Evolutionary conservation across 371 early-diverging fungal genomes (phyloP).

Genomic region (Mycotypha africana): DNA sequence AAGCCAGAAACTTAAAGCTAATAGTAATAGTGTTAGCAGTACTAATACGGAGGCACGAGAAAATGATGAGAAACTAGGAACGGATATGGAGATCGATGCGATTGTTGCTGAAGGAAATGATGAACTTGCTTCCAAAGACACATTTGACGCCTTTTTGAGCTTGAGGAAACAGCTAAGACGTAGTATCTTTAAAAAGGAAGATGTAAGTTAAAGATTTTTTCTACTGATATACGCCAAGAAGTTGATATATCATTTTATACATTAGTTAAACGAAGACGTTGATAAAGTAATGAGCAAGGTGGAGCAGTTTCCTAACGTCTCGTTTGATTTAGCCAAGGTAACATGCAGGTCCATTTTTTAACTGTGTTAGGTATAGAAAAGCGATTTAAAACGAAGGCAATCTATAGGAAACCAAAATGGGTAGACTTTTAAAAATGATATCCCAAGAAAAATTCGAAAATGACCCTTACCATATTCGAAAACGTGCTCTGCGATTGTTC

Average conservation of each 20-base stretch:
- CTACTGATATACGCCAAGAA: constrained; percentile 26
- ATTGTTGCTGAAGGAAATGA: too few relatives aligned
- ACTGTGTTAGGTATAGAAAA: too few relatives aligned
- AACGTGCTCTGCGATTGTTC: constrained; percentile 24
- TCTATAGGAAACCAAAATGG: constrained; percentile 45
- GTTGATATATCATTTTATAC: constrained; percentile 15
- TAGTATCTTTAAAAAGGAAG: constrained; percentile 33
- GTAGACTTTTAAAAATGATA: constrained; percentile 36
- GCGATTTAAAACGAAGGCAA: too few relatives aligned
- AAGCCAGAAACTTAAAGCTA: too few relatives aligned
- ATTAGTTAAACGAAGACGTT: constrained; percentile 29
- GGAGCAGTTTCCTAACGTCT: constrained; percentile 34
- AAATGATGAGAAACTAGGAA: constrained; percentile 10
- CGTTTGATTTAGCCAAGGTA: constrained; percentile 42
- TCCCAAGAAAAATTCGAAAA: constrained; percentile 29
- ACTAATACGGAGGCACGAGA: too few relatives aligned
- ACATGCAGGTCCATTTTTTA: too few relatives aligned
- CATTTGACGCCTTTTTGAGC: constrained; percentile 10
- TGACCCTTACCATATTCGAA: constrained; percentile 26
- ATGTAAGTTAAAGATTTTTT: constrained; percentile 13
- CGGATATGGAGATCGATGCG: too few relatives aligned
- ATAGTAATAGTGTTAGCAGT: too few relatives aligned
- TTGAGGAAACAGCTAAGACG: constrained; percentile 32
- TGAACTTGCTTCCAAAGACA: constrained; percentile 1
- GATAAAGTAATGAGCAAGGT: constrained; percentile 35